Evolutionary conservation across 148 eudicot species (phyloP).

Genomic region (Rhododendron ovatum): DNA sequence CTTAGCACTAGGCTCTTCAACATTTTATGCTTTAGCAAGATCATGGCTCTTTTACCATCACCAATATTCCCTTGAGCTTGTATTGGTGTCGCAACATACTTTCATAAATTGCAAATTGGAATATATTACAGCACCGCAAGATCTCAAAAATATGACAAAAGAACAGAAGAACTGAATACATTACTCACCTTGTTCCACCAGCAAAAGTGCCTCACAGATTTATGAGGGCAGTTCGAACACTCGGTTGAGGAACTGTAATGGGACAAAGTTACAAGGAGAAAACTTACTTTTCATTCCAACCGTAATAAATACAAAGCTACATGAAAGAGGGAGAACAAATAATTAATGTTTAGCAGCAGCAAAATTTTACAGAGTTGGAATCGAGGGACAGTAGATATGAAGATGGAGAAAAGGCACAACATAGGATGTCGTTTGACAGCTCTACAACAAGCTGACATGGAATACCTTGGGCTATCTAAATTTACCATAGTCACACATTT

Average conservation of each 20-base stretch:
- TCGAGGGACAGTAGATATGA: not conserved
- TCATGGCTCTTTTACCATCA: constrained; percentile 66
- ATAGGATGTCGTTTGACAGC: not conserved
- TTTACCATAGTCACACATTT: not conserved
- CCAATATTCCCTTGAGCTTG: constrained; percentile 43
- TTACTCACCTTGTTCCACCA: constrained; percentile 16
- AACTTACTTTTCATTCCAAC: not conserved
- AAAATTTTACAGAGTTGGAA: not conserved
- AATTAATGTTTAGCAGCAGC: not conserved
- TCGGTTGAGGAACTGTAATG: constrained; percentile 42
- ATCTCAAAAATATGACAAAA: not conserved
- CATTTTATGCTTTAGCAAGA: constrained; percentile 72
- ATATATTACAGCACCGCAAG: constrained; percentile 2
- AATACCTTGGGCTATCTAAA: not conserved
- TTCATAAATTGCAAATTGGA: constrained; percentile 5
- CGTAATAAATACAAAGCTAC: not conserved
- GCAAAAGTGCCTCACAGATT: constrained; percentile 67
- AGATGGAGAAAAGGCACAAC: not conserved
- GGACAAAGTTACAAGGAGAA: not conserved
- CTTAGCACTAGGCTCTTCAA: constrained; percentile 66
- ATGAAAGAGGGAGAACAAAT: not conserved
- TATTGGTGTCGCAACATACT: constrained; percentile 23
- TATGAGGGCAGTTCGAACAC: constrained; percentile 70
- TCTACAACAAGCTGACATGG: not conserved
- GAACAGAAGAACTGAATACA: not conserved